Evolutionary conservation across 106 monocot genomes (phyloP), one percentile per base, ranked within the genome.

Genomic region (Ottelia alismoides): DNA sequence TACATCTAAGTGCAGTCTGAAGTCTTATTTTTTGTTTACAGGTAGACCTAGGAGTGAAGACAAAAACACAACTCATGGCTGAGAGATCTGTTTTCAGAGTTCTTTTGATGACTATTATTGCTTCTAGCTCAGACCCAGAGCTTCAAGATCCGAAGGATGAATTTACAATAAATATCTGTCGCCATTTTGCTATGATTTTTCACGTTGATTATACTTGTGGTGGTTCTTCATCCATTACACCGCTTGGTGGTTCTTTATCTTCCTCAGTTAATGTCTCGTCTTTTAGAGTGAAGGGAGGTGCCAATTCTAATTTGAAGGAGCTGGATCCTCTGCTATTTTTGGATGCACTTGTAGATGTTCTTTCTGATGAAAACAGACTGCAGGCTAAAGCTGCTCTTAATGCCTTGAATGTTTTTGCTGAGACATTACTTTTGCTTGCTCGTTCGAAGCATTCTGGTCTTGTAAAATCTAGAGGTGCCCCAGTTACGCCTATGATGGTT

Each of bases 21-120:
- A n/a, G n/a, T n/a, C n/a, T n/a, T n/a, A n/a, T n/a, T n/a, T n/a
- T n/a, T 43, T 43, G 16, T 43, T 43, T 6, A 43, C 70, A 98
- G 98, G 79, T 76, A 62, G 98, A 98, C 71, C 75, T 98, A 64
- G 98, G 98, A 54, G 90, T 90, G 58, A 98, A 98, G 76, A 98
- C 98, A 53, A 98, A 98, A 57, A 98, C 85, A 24, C 96, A 98
- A 65, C 79, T 98, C 31, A 70, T 98, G 85, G 98, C 98, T 30
- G 98, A 98, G 72, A 98, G 83, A 73, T 85, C 85, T 72, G 77
- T 98, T 67, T 98, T 98, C 53, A 98, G 90, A 58, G 77, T 67
- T 28, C 79, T 98, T 0, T 62, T 98, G 55, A 79, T 58, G 28
- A 80, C 90, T 14, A 70, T 60, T 62, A 86, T 90, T 65, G 69